Conservation (phyloP, 2,329 filamentous ascomycete genomes). For the Nigrospora oryzae region DNA sequence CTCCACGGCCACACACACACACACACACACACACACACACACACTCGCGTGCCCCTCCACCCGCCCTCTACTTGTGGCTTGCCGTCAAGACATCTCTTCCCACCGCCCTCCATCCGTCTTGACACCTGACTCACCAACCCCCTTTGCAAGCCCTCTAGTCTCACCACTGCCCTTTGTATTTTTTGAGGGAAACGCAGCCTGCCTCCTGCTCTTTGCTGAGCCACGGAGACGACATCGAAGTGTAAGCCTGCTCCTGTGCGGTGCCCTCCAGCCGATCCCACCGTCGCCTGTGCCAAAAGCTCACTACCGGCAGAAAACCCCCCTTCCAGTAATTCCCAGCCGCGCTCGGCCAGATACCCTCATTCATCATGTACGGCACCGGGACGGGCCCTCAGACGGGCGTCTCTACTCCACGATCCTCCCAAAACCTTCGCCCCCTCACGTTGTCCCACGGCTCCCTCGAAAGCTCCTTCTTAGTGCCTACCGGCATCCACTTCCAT, state of each 20-base stretch:
- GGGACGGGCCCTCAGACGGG: slow-evolving; percentile 83
- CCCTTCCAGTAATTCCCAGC: slow-evolving; percentile 19
- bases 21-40: too few relatives aligned
- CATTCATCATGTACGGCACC: slow-evolving; percentile 72
- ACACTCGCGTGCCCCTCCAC: too few relatives aligned
- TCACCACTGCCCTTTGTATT: too few relatives aligned
- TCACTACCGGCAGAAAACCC: not conserved
- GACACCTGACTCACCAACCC: too few relatives aligned
- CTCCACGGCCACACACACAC: too few relatives aligned
- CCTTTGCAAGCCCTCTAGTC: too few relatives aligned
- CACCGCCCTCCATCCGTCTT: too few relatives aligned
- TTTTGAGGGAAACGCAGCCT: not conserved
- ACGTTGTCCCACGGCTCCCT: slow-evolving; percentile 88
- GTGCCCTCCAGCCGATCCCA: not conserved
- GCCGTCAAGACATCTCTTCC: too few relatives aligned
- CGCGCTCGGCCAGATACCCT: slow-evolving; percentile 26
- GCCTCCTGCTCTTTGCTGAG: slow-evolving; percentile 31
- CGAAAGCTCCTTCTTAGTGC: slow-evolving; percentile 92
- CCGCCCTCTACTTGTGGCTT: too few relatives aligned
- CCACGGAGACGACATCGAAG: slow-evolving; percentile 21
- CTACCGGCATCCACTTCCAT: slow-evolving; percentile 92
- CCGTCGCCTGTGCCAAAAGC: too few relatives aligned
- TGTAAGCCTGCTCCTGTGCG: slow-evolving; percentile 3
- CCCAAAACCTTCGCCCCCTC: slow-evolving; percentile 83
- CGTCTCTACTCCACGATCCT: slow-evolving; percentile 92